Percentiles rank a stretch among this genome's conserved stretches.
These are phyloP conservation scores for Ophiostoma montium DNA, from an alignment of 2,329 filamentous ascomycete species.

Conservation along the genomic window DNA sequence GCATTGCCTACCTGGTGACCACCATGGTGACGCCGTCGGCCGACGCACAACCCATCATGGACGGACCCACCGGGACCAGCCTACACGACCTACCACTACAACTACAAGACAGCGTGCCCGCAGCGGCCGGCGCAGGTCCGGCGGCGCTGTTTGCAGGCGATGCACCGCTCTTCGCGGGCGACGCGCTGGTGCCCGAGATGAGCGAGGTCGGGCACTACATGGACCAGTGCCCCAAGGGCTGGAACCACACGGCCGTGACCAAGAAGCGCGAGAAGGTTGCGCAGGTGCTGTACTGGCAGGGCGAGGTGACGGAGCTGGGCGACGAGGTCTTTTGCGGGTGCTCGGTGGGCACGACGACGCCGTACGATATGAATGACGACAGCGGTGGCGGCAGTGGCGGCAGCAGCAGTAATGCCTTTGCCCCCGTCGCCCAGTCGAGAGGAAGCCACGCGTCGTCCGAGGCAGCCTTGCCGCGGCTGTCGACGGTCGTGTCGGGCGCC, in stretches of 20 bases:
- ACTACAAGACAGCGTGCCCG: too few relatives aligned
- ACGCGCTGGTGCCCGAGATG: neutral
- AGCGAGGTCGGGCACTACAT: neutral
- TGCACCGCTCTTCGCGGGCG: constrained; percentile 2
- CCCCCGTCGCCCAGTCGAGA: neutral
- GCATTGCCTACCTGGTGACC: constrained; percentile 14
- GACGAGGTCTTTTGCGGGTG: constrained; percentile 20
- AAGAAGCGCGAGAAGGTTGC: constrained; percentile 15
- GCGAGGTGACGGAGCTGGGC: constrained; percentile 28
- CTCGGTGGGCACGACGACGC: constrained; percentile 10
- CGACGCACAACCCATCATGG: too few relatives aligned
- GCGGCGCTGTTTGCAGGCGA: too few relatives aligned
- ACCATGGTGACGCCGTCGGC: constrained; percentile 11
- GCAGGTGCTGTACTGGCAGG: constrained; percentile 36
- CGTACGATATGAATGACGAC: neutral
- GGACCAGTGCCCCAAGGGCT: constrained; percentile 6
- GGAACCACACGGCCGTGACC: constrained; percentile 4
- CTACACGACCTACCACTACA: too few relatives aligned
- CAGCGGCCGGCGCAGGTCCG: neutral
- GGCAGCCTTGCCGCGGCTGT: neutral
- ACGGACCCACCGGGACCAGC: too few relatives aligned
- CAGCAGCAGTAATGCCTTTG: too few relatives aligned
- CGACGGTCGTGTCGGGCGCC: neutral
- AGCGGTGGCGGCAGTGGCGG: neutral
- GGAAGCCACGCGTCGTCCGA: neutral